Evolutionary conservation across 495 filamentous ascomycete genomes (phyloP), one percentile per base, ranked within the genome.

Genomic region (Chaetomium tenue): DNA sequence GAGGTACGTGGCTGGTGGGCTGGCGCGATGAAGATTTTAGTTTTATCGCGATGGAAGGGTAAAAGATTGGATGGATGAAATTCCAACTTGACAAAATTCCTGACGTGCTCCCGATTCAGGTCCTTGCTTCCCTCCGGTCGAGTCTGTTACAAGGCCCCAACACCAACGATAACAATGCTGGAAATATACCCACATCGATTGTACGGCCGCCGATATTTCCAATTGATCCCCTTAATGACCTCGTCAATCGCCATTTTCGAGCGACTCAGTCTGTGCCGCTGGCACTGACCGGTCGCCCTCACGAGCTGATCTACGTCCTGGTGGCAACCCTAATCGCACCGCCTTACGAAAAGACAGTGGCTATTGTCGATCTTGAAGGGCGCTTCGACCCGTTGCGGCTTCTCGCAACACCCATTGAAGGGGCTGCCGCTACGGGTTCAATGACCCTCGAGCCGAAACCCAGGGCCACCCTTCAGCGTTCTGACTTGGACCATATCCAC

Each of bases 281-380:
- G 4, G 73, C 79, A 13, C 61, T 83, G 61, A 64, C 82, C 75
- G 58, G 86, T 80, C 65, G 76, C 66, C 84, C 88, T 26, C 82
- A 91, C 48, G 75, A 91, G 0, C 76, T 96, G 5, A 86, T 96
- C 65, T 87, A 90, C 70, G 69, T 89, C 8, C 75, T 88, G 5
- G 77, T 87, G 12, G 75, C 81, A 3, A 82, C 84, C 0, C 76
- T 90, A 15, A 77, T 94, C 11, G 83, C 88, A 2, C 47, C 75
- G 2, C 71, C 73, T 3, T 79, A 83, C 33, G 72, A 76, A 26
- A 82, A 84, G 20, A 81, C 89, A 2, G 81, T 93, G 3, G 81
- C 89, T 5, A 76, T 92, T 33, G 70, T 96, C 26, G 92, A 96
- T 67, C 79, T 87, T 0, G 87, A 91, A 50, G 80, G 81, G 47